Evolutionary conservation across 345 rosid genomes (phyloP).

Genomic region (sweet orange (Citrus sinensis)): DVS_A1.0 CM039169.1:2485501-2486000

Average conservation of each 20-base stretch:
- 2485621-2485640: background rate
- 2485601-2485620: background rate
- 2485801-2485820: too few relatives aligned
- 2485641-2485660: background rate
- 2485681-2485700: too few relatives aligned
- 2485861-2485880: background rate
- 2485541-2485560: background rate
- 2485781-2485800: too few relatives aligned
- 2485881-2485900: background rate
- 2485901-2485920: constrained; percentile 6
- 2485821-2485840: too few relatives aligned
- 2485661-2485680: too few relatives aligned
- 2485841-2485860: background rate
- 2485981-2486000: too few relatives aligned
- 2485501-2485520: background rate
- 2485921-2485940: constrained; percentile 11
- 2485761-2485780: background rate
- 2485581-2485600: background rate
- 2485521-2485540: too few relatives aligned
- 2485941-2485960: background rate
- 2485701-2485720: too few relatives aligned
- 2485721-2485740: background rate
- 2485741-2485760: background rate
- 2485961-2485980: background rate
- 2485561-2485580: background rate